Percentiles rank a stretch among this genome's conserved stretches.
phyloP scores from a whole-genome alignment of 73 alveolate species.

The Symbiodinium pilosum region DNA sequence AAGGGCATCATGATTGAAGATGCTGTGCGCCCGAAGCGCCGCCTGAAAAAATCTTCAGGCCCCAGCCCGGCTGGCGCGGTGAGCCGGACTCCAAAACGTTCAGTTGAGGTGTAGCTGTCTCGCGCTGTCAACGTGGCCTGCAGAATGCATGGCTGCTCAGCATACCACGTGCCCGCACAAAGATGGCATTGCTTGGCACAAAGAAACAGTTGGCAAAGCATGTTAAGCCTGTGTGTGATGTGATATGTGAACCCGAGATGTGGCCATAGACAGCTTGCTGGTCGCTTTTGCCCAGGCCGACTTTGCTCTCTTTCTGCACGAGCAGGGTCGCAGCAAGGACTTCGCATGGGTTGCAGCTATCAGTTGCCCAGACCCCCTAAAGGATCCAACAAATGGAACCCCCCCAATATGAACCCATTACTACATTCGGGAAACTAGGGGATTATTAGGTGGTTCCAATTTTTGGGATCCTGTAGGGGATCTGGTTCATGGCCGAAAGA shows the following conservation, averaged over 20 bases:
- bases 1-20: not conserved
- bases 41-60: not conserved
- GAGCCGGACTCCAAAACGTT: not conserved
- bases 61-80: not conserved
- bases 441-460: too few relatives aligned
- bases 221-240: too few relatives aligned
- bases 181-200: too few relatives aligned
- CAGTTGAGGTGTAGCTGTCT: not conserved
- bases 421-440: too few relatives aligned
- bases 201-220: too few relatives aligned
- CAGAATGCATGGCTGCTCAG: not conserved
- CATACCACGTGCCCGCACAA: not conserved
- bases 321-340: constrained; percentile 15
- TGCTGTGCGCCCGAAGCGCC: not conserved
- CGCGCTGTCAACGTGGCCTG: not conserved
- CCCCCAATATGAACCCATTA: too few relatives aligned
- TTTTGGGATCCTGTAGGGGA: too few relatives aligned
- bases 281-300: constrained; percentile 41
- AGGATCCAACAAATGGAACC: too few relatives aligned
- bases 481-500: too few relatives aligned
- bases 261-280: not conserved
- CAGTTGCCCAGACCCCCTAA: too few relatives aligned
- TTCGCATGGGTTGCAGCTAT: too few relatives aligned
- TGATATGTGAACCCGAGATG: too few relatives aligned
- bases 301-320: constrained; percentile 68